Conservation (phyloP, 495 filamentous ascomycete genomes). For the Talaromyces nanjingensis region DNA sequence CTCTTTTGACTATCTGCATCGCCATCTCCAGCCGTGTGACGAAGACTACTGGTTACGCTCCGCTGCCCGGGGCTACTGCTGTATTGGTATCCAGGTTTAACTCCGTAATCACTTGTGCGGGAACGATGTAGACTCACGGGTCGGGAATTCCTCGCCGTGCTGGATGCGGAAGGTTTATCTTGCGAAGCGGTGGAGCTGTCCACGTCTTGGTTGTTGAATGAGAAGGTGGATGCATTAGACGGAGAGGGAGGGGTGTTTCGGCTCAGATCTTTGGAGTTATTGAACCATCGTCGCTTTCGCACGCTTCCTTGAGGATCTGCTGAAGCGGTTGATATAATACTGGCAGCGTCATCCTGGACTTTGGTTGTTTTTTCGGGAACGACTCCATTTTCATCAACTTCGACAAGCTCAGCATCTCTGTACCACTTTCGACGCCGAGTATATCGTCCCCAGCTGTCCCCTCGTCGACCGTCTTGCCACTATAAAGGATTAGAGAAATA, state of each 20-base stretch:
- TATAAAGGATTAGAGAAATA: slow-evolving; percentile 21
- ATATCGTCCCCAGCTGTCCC: slow-evolving; percentile 93
- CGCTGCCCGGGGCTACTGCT: slow-evolving; percentile 26
- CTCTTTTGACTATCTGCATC: slow-evolving; percentile 34
- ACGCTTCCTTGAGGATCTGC: slow-evolving; percentile 22
- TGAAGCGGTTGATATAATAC: slow-evolving; percentile 25
- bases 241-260: slow-evolving; percentile 20
- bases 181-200: not conserved
- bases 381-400: slow-evolving; percentile 32
- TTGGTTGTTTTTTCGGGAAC: slow-evolving; percentile 1
- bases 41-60: slow-evolving; percentile 19
- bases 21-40: slow-evolving; percentile 21
- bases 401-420: slow-evolving; percentile 90
- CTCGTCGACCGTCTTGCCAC: slow-evolving; percentile 90
- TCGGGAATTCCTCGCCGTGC: slow-evolving; percentile 17
- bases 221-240: slow-evolving; percentile 16
- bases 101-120: slow-evolving; percentile 17
- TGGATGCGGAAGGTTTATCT: slow-evolving; percentile 1
- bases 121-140: slow-evolving; percentile 29
- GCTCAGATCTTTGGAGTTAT: slow-evolving; percentile 30
- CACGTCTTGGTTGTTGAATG: slow-evolving; percentile 12
- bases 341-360: slow-evolving; percentile 18
- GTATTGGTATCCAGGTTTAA: slow-evolving; percentile 14
- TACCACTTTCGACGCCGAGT: slow-evolving; percentile 94
- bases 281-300: slow-evolving; percentile 38